phyloP scores from a whole-genome alignment of 2,329 filamentous ascomycete species.

The Xylaria sp. region DNA sequence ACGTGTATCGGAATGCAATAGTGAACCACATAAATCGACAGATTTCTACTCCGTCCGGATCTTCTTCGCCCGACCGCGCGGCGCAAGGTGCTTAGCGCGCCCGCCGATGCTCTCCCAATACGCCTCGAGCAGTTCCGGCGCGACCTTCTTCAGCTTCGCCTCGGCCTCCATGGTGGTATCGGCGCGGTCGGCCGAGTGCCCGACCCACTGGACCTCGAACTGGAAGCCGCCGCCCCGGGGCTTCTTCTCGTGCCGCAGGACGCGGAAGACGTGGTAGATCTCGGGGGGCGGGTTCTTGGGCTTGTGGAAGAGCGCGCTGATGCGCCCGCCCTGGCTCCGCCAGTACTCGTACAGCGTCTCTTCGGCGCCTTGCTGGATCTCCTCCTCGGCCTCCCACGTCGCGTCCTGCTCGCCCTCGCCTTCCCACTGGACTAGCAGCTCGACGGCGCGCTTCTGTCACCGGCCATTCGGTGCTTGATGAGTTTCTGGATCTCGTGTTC shows the following conservation, averaged over 20 bases:
- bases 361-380: conserved; percentile 43
- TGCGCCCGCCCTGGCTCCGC: conserved; percentile 41
- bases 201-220: conserved; percentile 44
- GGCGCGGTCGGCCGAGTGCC: conserved; percentile 36
- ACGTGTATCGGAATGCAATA: background rate
- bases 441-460: conserved; percentile 34
- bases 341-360: conserved; percentile 44
- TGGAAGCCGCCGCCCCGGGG: conserved; percentile 37
- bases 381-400: conserved; percentile 44
- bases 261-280: conserved; percentile 39
- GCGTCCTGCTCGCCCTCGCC: conserved; percentile 36
- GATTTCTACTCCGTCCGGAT: conserved; percentile 13
- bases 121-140: conserved; percentile 33
- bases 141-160: conserved; percentile 37
- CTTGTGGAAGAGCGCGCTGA: conserved; percentile 39
- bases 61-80: conserved; percentile 40
- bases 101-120: conserved; percentile 42
- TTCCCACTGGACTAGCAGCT: conserved; percentile 42
- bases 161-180: conserved; percentile 42
- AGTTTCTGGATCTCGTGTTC: conserved; percentile 37
- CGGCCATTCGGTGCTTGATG: conserved; percentile 36
- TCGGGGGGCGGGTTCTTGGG: conserved; percentile 35
- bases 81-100: conserved; percentile 34
- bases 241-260: conserved; percentile 40
- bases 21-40: background rate